phyloP scores from a whole-genome alignment of 73 alveolate genomes.

The Durusdinium trenchii region DNA sequence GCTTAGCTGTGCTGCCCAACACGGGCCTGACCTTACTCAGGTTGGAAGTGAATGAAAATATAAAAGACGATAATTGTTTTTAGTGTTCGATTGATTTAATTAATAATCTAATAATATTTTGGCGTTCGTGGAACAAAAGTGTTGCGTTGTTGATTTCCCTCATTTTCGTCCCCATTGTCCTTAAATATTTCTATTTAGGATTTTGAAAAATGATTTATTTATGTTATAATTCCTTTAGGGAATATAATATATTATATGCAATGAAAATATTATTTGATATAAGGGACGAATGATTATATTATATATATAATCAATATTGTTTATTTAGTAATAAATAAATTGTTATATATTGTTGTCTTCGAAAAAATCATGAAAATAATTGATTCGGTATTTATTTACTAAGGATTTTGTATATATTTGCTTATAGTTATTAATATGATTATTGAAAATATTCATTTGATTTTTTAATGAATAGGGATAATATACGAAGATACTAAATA shows the following conservation, averaged over 20 bases:
- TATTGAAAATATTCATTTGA: not conserved
- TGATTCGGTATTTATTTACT: not conserved
- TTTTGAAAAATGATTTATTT: not conserved
- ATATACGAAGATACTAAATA: too few relatives aligned
- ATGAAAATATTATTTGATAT: not conserved
- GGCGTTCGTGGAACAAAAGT: not conserved
- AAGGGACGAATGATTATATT: not conserved
- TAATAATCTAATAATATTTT: not conserved
- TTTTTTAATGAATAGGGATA: not conserved
- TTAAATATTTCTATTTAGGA: not conserved
- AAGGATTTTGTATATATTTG: not conserved
- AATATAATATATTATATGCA: not conserved
- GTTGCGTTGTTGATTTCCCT: not conserved
- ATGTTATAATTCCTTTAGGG: not conserved
- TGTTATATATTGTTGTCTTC: not conserved
- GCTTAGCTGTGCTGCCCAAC: too few relatives aligned
- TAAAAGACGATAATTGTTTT: not conserved
- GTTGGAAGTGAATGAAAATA: too few relatives aligned
- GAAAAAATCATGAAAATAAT: not conserved
- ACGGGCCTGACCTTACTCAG: too few relatives aligned
- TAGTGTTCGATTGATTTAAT: not conserved
- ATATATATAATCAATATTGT: not conserved
- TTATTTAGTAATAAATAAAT: not conserved
- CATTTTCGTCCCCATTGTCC: not conserved
- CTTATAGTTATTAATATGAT: not conserved